phyloP scores from a whole-genome alignment of 768 basidiomycete genomes.

The Hericium coralloides region DNA sequence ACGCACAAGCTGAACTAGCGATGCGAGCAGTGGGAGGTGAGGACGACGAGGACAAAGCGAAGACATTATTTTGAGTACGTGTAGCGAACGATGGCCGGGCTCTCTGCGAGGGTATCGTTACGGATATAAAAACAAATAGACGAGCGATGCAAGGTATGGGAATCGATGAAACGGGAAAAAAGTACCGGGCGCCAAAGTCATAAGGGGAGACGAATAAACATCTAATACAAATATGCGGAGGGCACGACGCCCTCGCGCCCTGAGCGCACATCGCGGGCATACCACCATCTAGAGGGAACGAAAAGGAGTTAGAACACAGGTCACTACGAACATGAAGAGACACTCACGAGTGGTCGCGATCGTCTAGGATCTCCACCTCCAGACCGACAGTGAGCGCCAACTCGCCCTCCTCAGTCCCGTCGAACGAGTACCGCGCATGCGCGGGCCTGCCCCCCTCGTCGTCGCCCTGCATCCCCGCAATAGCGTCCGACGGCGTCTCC shows the following conservation, averaged over 20 bases:
- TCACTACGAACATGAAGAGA: slow-evolving; percentile 11
- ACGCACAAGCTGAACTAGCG: slow-evolving; percentile 3
- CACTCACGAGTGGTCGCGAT: slow-evolving; percentile 70
- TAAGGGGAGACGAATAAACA: slow-evolving; percentile 5
- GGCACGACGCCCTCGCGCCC: slow-evolving; percentile 88
- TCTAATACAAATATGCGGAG: slow-evolving; percentile 79
- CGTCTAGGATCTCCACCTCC: slow-evolving; percentile 71
- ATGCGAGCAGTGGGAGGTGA: slow-evolving; percentile 10
- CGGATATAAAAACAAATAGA: slow-evolving; percentile 14
- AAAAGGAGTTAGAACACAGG: slow-evolving; percentile 1
- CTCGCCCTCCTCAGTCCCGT: slow-evolving; percentile 72
- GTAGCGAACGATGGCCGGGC: slow-evolving; percentile 7
- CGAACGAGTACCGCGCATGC: slow-evolving; percentile 78
- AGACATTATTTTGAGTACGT: slow-evolving; percentile 9
- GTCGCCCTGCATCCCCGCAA: slow-evolving; percentile 50
- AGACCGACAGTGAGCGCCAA: slow-evolving; percentile 57
- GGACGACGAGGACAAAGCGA: slow-evolving; percentile 7
- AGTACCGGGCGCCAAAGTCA: background rate
- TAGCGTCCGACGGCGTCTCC: slow-evolving; percentile 72
- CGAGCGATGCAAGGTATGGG: slow-evolving; percentile 4
- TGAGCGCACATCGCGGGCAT: slow-evolving; percentile 69
- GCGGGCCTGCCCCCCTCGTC: slow-evolving; percentile 61
- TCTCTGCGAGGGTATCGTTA: slow-evolving; percentile 10
- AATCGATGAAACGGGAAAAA: slow-evolving; percentile 1
- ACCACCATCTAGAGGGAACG: slow-evolving; percentile 72